Base-by-base conservation (phyloP, 306 rosid genomes). In the Cicer judaicum region DNA sequence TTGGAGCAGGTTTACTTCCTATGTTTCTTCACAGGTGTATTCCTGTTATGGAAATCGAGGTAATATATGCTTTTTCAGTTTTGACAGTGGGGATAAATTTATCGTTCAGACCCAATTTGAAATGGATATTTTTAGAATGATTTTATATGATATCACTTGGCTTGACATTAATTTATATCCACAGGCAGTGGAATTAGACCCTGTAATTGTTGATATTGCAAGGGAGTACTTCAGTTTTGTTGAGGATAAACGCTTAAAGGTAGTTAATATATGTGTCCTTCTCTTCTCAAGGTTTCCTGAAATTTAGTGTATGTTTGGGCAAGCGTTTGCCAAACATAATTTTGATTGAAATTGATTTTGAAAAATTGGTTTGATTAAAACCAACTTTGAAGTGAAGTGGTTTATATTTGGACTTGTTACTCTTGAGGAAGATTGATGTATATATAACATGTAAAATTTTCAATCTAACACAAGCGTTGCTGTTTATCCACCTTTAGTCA, bases 1-100 rank as follows among this genome's bases (percentile, higher is more conserved):
- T 93, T 78, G 98, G 98, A 78, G 98, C 98, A 15, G 98, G 98
- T 75, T 84, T 93, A 82, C 90, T 93, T 79, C 96, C 98, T 14
- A 93, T 91, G 97, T 91, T 93, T 76, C 97, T 93, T 86, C 92
- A 84, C 64, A 86, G 86, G 38, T 89, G 97, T 78, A 82, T 89
- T 78, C 88, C 81, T 55, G 79, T 88, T 73, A 56, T 93, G 85
- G 90, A 89, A 75, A 75, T 91, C 61, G 96, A 93, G 98, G 98
- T 93, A 85, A 77, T 46, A 2, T 64, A 40, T 69, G 60, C 14
- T 29, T 62, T 57, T 50, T 8, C 63, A 39, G 55, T 68, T 44
- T 11, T 69, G 15, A 52, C 41, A 65, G 56, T 61, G 44, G 10
- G 14, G 14, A 7, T 36, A n/a, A 66, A 10, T 56, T 64, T 38